Percentiles rank a stretch among this genome's conserved stretches.
These are phyloP conservation scores for Aristolochia californica DNA, from an alignment of 164 flowering plant genomes.

Conservation along the genomic window DNA sequence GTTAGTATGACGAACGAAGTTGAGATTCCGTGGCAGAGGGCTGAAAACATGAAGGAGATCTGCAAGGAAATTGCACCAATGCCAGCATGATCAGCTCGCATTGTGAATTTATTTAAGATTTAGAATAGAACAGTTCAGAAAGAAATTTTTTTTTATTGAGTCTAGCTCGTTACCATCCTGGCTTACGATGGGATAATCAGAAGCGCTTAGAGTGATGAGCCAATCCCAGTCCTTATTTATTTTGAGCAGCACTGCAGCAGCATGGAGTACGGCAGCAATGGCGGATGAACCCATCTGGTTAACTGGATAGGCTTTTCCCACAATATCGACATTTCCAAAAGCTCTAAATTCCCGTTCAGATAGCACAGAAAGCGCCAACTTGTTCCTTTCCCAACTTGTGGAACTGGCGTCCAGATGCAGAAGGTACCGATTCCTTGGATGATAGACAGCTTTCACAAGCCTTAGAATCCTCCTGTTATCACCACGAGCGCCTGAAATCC, in stretches of 20 bases:
- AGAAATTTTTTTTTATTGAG: not conserved
- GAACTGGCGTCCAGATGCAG: slow-evolving; percentile 30
- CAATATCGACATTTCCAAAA: slow-evolving; percentile 37
- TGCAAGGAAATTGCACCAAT: slow-evolving; percentile 12
- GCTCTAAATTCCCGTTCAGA: slow-evolving; percentile 20
- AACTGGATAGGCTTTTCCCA: slow-evolving; percentile 25
- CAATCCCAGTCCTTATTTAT: slow-evolving; percentile 30
- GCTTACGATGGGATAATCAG: slow-evolving; percentile 43
- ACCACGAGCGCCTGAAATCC: slow-evolving; percentile 32
- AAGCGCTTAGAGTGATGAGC: slow-evolving; percentile 33
- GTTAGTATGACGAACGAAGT: slow-evolving; percentile 24
- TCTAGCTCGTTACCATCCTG: slow-evolving; percentile 37
- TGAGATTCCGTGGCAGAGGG: slow-evolving; percentile 38
- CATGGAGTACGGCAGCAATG: slow-evolving; percentile 38
- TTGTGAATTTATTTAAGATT: not conserved
- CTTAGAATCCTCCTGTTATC: slow-evolving; percentile 26
- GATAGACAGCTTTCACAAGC: slow-evolving; percentile 37
- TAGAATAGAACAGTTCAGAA: not conserved
- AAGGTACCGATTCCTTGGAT: slow-evolving; percentile 48
- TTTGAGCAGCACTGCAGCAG: slow-evolving; percentile 35
- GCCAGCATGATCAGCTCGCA: not conserved
- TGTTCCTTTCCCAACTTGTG: slow-evolving; percentile 21
- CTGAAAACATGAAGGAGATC: slow-evolving; percentile 43
- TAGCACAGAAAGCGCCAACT: slow-evolving; percentile 15
- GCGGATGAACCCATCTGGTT: slow-evolving; percentile 31